These are phyloP conservation scores for Zygotorulaspora chibaensis DNA, from an alignment of 805 yeast species.

Conservation along the genomic window DNA sequence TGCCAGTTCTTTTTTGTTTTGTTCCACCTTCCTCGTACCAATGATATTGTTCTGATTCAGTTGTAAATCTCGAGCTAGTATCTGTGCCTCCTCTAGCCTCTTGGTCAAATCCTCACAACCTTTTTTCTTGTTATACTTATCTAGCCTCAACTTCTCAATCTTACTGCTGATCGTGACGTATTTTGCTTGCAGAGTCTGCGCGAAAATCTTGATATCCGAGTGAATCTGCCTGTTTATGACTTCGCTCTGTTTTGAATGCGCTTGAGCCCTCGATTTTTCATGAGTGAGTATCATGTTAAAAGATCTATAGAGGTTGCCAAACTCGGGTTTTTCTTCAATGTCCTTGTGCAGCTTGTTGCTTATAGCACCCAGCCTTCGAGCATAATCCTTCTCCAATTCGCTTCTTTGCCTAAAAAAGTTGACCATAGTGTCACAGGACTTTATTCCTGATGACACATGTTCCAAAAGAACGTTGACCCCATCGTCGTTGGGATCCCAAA, in stretches of 20 bases:
- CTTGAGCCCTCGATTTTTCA: slow-evolving; percentile 29
- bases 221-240: slow-evolving; percentile 23
- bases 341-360: slow-evolving; percentile 26
- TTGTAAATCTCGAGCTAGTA: slow-evolving; percentile 27
- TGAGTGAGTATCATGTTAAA: slow-evolving; percentile 16
- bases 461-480: slow-evolving; percentile 30
- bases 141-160: slow-evolving; percentile 28
- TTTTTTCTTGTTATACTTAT: slow-evolving; percentile 28
- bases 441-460: slow-evolving; percentile 30
- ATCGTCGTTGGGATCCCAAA: slow-evolving; percentile 35
- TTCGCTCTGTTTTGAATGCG: slow-evolving; percentile 32
- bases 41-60: slow-evolving; percentile 31
- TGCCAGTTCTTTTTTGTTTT: slow-evolving; percentile 27
- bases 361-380: slow-evolving; percentile 34
- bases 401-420: slow-evolving; percentile 29
- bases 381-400: slow-evolving; percentile 33
- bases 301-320: slow-evolving; percentile 25
- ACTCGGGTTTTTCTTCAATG: slow-evolving; percentile 25
- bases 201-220: slow-evolving; percentile 26
- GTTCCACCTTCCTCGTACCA: slow-evolving; percentile 29
- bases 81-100: slow-evolving; percentile 25
- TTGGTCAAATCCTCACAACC: slow-evolving; percentile 28
- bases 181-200: slow-evolving; percentile 25
- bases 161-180: slow-evolving; percentile 30
- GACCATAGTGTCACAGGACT: slow-evolving; percentile 25